Evolutionary conservation across 352 stramenopile species (phyloP).

Genomic region (Phytopythium mirpurense): DNA sequence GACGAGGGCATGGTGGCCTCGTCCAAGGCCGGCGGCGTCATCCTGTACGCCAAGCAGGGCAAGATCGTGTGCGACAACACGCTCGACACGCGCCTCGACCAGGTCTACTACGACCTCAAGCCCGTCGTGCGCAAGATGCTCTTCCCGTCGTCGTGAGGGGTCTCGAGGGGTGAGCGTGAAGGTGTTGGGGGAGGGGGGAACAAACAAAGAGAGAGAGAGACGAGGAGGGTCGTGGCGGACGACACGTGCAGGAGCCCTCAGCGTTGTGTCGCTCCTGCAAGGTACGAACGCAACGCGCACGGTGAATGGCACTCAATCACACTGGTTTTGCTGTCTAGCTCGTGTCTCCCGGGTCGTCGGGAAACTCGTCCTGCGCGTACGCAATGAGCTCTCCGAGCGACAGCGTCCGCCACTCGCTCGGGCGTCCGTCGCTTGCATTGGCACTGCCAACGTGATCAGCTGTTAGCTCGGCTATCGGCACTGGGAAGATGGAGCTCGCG

Average conservation of each 20-base stretch:
- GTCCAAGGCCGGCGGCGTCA: constrained; percentile 73
- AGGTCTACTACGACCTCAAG: constrained; percentile 84
- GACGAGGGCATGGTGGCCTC: constrained; percentile 81
- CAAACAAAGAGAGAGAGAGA: not conserved
- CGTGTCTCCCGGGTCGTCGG: not conserved
- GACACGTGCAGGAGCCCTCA: not conserved
- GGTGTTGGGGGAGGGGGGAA: too few relatives aligned
- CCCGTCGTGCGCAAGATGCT: constrained; percentile 73
- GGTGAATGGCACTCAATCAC: not conserved
- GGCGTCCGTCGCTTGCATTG: not conserved
- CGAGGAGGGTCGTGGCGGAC: not conserved
- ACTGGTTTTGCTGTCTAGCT: not conserved
- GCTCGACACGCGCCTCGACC: constrained; percentile 86
- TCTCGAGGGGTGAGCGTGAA: too few relatives aligned
- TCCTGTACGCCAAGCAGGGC: constrained; percentile 87
- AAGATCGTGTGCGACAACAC: constrained; percentile 99
- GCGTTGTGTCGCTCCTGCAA: not conserved
- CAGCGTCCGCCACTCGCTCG: not conserved
- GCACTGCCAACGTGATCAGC: not conserved
- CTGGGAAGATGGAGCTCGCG: constrained; percentile 38
- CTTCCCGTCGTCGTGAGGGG: constrained; percentile 59
- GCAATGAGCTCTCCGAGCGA: not conserved
- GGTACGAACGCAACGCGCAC: not conserved
- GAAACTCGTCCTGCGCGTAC: not conserved
- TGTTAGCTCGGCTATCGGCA: not conserved